phyloP scores from a whole-genome alignment of 768 basidiomycete species.

The Glaciozyma martinii region DNA sequence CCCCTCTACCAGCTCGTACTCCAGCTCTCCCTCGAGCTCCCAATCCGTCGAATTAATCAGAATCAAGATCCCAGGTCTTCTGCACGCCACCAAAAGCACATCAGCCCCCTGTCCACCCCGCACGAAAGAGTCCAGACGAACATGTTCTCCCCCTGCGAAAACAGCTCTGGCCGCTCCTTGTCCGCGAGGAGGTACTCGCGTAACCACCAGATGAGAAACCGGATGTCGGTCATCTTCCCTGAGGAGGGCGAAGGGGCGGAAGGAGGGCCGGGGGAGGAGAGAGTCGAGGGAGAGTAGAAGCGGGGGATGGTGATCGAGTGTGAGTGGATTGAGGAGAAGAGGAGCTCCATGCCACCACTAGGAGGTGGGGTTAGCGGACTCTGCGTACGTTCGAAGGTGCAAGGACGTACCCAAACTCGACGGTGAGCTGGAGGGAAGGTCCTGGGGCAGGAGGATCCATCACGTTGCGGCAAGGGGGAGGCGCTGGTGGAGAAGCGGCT shows the following conservation, averaged over 20 bases:
- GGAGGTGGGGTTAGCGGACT: neutral
- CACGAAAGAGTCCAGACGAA: slow-evolving; percentile 40
- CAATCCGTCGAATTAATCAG: slow-evolving; percentile 96
- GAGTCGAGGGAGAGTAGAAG: slow-evolving; percentile 36
- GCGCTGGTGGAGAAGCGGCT: neutral
- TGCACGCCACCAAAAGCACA: slow-evolving; percentile 37
- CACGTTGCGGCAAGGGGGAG: neutral
- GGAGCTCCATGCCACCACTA: slow-evolving; percentile 72
- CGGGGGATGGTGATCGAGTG: slow-evolving; percentile 54
- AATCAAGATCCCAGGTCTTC: slow-evolving; percentile 92
- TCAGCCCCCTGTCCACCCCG: neutral
- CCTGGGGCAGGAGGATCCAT: neutral
- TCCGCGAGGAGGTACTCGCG: slow-evolving; percentile 56
- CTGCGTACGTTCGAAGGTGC: neutral
- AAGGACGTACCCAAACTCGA: slow-evolving; percentile 34
- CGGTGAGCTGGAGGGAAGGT: slow-evolving; percentile 12
- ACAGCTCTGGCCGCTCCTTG: slow-evolving; percentile 77
- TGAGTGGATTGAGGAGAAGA: slow-evolving; percentile 62
- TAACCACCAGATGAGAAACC: slow-evolving; percentile 70
- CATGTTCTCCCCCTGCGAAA: slow-evolving; percentile 80
- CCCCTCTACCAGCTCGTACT: slow-evolving; percentile 62
- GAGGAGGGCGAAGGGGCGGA: neutral
- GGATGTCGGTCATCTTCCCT: slow-evolving; percentile 51
- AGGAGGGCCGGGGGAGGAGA: slow-evolving; percentile 26
- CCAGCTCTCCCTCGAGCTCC: slow-evolving; percentile 92